Conservation (phyloP, 148 eudicot genomes). For the Spergularia marina region DNA sequence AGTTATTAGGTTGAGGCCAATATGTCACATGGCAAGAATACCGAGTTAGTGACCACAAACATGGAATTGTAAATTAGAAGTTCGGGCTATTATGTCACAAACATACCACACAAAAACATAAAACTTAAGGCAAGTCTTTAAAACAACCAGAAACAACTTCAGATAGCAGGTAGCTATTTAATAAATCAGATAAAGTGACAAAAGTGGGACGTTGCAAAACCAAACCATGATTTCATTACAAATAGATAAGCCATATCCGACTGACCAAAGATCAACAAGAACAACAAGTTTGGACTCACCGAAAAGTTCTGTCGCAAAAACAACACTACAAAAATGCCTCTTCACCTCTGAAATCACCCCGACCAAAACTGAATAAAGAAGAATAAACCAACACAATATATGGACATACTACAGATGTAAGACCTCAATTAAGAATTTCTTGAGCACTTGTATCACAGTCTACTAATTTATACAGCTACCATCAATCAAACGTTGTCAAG, state of each 20-base stretch:
- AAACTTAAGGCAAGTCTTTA: no score
- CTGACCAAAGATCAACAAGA: neutral
- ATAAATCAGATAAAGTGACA: neutral
- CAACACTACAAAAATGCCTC: constrained; percentile 12
- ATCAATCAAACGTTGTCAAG: constrained; percentile 4
- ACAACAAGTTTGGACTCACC: neutral
- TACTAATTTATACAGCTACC: constrained; percentile 19
- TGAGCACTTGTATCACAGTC: constrained; percentile 7
- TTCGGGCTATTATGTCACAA: no score
- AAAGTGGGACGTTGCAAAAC: neutral
- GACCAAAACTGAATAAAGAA: neutral
- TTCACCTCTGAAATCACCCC: neutral
- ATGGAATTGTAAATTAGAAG: no score
- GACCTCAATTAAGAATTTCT: constrained; percentile 5
- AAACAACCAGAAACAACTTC: no score
- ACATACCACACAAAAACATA: no score
- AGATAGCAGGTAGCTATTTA: no score
- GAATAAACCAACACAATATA: neutral
- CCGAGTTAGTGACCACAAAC: no score
- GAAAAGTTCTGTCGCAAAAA: constrained; percentile 7
- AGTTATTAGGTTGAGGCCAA: no score
- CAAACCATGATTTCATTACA: neutral
- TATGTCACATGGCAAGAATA: no score
- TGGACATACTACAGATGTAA: neutral
- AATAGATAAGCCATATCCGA: neutral